Evolutionary conservation across 306 rosid species (phyloP), one percentile per base, ranked within the genome.

Genomic region (Citrullus amarus): DNA sequence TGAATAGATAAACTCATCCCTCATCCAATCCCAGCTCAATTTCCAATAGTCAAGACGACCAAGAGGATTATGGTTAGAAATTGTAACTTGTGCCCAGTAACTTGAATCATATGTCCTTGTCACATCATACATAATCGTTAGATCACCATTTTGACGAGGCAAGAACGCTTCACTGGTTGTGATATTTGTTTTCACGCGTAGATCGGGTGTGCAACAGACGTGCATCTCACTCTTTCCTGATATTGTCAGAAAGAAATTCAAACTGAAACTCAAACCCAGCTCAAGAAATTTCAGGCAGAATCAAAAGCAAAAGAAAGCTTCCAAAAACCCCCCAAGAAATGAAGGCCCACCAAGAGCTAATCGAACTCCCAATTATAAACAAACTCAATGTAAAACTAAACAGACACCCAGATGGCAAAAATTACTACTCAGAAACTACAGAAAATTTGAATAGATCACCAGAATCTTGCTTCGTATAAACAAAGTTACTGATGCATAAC

Each of bases 11-110:
- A 96, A 93, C 81, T 96, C 99, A 63, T 85, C 88, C 65, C 61
- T 85, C 96, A 90, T 96, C 99, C 99, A 96, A 13, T 96, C 92
- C 98, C 98, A 96, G 78, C 93, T 91, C 77, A 96, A 83, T 61
- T 81, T 85, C 99, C 99, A 96, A 75, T 89, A 83, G 79, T 96
- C 98, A 88, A 96, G 97, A 83, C 98, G 96, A 17, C 98, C 99
- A 32, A 96, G 96, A 6, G 93, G 68, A 80, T 96, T 91, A 77
- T 93, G 98, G 85, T 90, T 96, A n/a, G 86, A 75, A 8, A 96
- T 93, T 12, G 93, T 83, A 68, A 96, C 99, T 78, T 92, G 91
- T 6, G 98, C 96, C 87, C 87, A 84, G 82, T 96, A 96, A 82
- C 77, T 86, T 18, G 96, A 85, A 13, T 84, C 89, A 60, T 87